phyloP scores from a whole-genome alignment of 2,329 filamentous ascomycete genomes.

The Talaromyces albobiverticillius region DNA sequence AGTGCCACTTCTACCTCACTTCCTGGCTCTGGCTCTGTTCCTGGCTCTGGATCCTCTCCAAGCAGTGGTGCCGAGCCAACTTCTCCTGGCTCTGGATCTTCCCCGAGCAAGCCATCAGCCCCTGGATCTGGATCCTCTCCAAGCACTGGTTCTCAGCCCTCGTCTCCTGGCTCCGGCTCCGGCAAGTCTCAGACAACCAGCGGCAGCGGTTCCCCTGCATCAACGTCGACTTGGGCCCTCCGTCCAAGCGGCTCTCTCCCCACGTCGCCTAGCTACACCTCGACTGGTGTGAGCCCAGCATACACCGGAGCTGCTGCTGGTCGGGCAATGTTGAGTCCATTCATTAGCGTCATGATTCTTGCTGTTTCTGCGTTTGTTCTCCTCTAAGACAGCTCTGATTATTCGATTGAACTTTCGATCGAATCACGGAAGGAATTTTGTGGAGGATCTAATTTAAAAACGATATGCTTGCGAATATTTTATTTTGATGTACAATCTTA shows the following conservation, averaged over 20 bases:
- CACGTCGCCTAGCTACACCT: constrained; percentile 8
- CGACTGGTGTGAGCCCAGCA: constrained; percentile 10
- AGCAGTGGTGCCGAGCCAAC: neutral
- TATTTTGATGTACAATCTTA: constrained; percentile 9
- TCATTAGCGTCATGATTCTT: constrained; percentile 1
- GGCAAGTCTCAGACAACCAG: constrained; percentile 10
- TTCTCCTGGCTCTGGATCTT: neutral
- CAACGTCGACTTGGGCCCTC: constrained; percentile 2
- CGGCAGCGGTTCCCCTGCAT: neutral
- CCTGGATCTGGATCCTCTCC: constrained; percentile 6
- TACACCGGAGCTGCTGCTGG: constrained; percentile 15
- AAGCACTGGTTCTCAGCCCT: neutral
- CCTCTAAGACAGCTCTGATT: neutral
- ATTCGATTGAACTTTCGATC: neutral
- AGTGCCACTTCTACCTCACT: constrained; percentile 13
- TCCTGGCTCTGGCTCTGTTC: constrained; percentile 9
- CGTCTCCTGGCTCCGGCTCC: neutral
- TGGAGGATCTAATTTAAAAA: neutral
- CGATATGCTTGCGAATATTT: constrained; percentile 10
- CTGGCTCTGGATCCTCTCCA: constrained; percentile 8
- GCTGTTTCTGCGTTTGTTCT: constrained; percentile 3
- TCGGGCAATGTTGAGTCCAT: constrained; percentile 1
- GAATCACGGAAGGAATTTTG: neutral
- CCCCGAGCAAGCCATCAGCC: neutral
- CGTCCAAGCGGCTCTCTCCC: constrained; percentile 10